Base-by-base conservation (phyloP, 1,139 yeast species). In the Diutina sp. region DNA sequence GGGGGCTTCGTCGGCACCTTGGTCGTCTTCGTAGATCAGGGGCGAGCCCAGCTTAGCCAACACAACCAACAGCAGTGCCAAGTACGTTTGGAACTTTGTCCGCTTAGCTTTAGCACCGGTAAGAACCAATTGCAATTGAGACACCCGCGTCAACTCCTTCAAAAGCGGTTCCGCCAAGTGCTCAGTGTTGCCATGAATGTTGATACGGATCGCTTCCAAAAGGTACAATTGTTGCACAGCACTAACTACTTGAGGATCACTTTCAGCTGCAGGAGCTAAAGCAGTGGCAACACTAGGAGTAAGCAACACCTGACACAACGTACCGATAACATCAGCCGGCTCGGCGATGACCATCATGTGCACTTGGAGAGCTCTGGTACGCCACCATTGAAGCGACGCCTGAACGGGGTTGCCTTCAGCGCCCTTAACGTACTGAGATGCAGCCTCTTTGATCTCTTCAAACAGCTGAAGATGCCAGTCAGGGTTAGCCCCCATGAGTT, bases 91-190 rank as follows among this genome's bases (percentile, higher is more conserved):
- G 66, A 74, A 88, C 67, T 88, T 89, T 3, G 99, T 91, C 66
- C 95, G 78, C 66, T 85, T 87, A 6, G 96, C 97, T 62, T 84
- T 83, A 55, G 93, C 89, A 61, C 99, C 99, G 1, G 97, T 86
- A 55, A 91, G 71, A 0, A 85, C 79, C 60, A 86, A 79, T 51
- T 78, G 72, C 55, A 95, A 75, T 1, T 82, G 80, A 0, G 95
- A 83, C 11, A 83, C 64, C 32, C 74, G 74, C 58, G 76, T 79
- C 35, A 80, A 95, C 68, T 73, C 77, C 12, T 69, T 71, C 63
- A 80, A 77, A 38, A 77, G 75, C 9, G 80, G 82, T 54, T 77
- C 68, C 0, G 82, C 77, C 56, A 77, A 74, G 66, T 79, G 83
- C 66, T 80, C 91, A 47, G 82, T 78, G 61, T 73, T 84, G 62